These are phyloP conservation scores for Geranium rotundifolium DNA, from an alignment of 345 rosid genomes.

Conservation along the genomic window DNA sequence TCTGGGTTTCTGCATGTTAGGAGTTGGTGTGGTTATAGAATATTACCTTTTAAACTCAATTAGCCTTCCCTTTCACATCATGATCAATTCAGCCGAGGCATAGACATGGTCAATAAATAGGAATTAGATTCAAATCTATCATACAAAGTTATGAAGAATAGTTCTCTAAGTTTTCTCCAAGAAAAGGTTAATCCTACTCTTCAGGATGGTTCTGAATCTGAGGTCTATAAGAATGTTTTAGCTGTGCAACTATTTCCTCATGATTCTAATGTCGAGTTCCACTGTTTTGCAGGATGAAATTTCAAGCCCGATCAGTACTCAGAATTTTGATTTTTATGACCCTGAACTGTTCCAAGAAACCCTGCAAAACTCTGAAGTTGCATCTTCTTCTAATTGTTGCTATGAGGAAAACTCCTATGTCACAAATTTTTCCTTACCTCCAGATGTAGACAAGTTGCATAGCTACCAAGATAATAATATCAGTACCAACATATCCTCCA, in stretches of 20 bases:
- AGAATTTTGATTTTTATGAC: constrained; percentile 50
- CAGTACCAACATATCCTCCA: constrained; percentile 5
- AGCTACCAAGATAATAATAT: constrained; percentile 24
- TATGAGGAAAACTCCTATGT: constrained; percentile 43
- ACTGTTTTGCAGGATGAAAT: constrained; percentile 57
- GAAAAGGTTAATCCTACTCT: not conserved
- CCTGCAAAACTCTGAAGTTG: constrained; percentile 57
- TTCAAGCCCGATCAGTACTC: constrained; percentile 63
- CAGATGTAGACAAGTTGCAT: constrained; percentile 18
- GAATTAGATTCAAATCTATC: not conserved
- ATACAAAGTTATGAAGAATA: not conserved
- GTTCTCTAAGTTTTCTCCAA: not conserved
- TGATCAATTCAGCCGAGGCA: no score
- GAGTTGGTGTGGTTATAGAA: no score
- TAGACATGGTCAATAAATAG: no score
- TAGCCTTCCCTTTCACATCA: not conserved
- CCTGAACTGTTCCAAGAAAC: constrained; percentile 53
- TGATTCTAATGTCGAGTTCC: not conserved
- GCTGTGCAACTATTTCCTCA: not conserved
- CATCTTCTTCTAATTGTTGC: constrained; percentile 45
- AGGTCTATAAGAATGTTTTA: not conserved
- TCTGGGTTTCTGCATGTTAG: no score
- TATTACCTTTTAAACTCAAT: no score
- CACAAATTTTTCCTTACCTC: constrained; percentile 21
- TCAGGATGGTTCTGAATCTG: no score